Evolutionary conservation across 2,329 filamentous ascomycete genomes (phyloP).

Genomic region (Fusarium drepaniforme): DNA sequence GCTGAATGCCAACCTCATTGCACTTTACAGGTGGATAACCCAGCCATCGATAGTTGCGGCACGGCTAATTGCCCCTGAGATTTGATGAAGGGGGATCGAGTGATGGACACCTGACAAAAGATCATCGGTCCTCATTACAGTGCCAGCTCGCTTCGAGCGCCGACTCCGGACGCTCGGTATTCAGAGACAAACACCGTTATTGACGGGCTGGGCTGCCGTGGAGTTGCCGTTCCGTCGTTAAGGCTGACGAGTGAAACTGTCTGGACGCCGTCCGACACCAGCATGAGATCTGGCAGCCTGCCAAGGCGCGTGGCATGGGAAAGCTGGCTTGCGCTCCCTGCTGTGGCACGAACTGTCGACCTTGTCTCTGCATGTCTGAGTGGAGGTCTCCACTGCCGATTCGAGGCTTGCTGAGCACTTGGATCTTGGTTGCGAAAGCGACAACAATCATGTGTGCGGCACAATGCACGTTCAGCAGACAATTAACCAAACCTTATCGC

Average conservation of each 20-base stretch:
- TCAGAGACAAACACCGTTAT: neutral
- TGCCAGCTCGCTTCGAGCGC: slow-evolving; percentile 1
- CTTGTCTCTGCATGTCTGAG: slow-evolving; percentile 23
- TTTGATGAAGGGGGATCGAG: slow-evolving; percentile 10
- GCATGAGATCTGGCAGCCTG: slow-evolving; percentile 32
- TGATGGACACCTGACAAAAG: slow-evolving; percentile 9
- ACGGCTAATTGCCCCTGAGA: slow-evolving; percentile 3
- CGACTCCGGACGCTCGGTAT: slow-evolving; percentile 1
- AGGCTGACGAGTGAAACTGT: slow-evolving; percentile 31
- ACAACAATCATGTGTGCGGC: neutral
- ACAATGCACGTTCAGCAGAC: neutral
- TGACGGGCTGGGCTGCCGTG: neutral
- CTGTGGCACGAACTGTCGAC: slow-evolving; percentile 28
- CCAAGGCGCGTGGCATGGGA: slow-evolving; percentile 22
- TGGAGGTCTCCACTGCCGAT: slow-evolving; percentile 17
- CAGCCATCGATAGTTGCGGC: slow-evolving; percentile 10
- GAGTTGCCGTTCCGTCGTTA: slow-evolving; percentile 12
- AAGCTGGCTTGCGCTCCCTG: slow-evolving; percentile 23
- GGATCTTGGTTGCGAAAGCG: neutral
- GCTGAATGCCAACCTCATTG: neutral
- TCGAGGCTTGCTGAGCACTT: neutral
- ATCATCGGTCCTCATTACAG: slow-evolving; percentile 7
- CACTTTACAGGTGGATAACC: slow-evolving; percentile 8
- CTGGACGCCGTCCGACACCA: slow-evolving; percentile 11
- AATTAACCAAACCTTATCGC: neutral